Evolutionary conservation across 2,329 filamentous ascomycete genomes (phyloP), one percentile per base, ranked within the genome.

Genomic region (Neonectria ditissima): DNA sequence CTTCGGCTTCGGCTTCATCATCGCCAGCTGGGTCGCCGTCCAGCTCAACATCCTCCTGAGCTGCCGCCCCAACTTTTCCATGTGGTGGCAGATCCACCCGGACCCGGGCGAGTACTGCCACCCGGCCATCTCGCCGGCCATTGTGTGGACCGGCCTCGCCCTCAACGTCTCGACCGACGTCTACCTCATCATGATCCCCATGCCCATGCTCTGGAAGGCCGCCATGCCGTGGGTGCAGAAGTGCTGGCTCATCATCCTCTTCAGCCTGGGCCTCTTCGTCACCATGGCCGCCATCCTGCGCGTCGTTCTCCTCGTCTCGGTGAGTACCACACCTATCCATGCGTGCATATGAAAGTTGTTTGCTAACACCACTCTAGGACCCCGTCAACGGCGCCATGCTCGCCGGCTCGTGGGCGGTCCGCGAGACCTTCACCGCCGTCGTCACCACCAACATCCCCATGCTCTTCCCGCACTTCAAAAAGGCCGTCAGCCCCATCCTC

Each of bases 1-100:
- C 43, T 71, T 86, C 47, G 86, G 85, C 8, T 87, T 86, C 62
- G 75, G 69, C 3, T 67, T 87, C 37, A 80, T 89, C 34, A 76
- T 76, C 1, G 67, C 67, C 2, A 87, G 84, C 4, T 89, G 84
- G 65, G 58, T 88, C 28, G 79, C 79, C 0, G 82, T 82, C 5
- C 75, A 86, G 28, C 76, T 84, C 34, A 82, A 82, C 4, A 80
- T 88, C 37, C 79, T 87, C 14, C 76, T 85, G 3, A 81, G 81
- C 8, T 89, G 87, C 66, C 79, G 79, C 24, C 86, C 86, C n/a
- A 58, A 30, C 0, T 81, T 89, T 56, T 66, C 77, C 26, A 81
- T 80, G 41, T 85, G 86, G 69, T 89, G 87, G 86, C 86, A 89
- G 72, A 87, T 89, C 52, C 77, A 82, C 55, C 87, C 87, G 0